Conservation (phyloP, 495 filamentous ascomycete genomes). For the Hypoxylon intermedium region DNA sequence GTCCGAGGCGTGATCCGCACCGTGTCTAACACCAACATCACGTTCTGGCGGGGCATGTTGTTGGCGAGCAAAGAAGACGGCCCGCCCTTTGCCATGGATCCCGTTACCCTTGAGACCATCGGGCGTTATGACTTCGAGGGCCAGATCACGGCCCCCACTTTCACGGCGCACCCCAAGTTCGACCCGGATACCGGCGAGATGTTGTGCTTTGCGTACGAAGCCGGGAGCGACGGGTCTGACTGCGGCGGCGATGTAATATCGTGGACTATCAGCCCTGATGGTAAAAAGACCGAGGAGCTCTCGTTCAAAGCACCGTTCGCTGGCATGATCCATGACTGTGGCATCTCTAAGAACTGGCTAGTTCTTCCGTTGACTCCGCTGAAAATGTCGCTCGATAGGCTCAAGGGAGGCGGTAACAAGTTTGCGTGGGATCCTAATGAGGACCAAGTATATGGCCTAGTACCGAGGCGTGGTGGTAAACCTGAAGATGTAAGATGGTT, state of each 20-base stretch:
- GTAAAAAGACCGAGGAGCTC: conserved; percentile 51
- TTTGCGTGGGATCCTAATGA: conserved; percentile 63
- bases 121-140: conserved; percentile 64
- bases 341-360: conserved; percentile 59
- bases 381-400: conserved; percentile 56
- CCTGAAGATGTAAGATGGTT: conserved; percentile 59
- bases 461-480: conserved; percentile 57
- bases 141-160: conserved; percentile 59
- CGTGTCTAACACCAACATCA: conserved; percentile 63
- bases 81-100: conserved; percentile 63
- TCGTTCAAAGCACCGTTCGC: conserved; percentile 61
- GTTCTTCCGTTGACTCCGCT: conserved; percentile 61
- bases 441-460: conserved; percentile 59
- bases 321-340: conserved; percentile 66
- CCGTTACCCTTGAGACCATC: conserved; percentile 61
- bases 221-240: conserved; percentile 53
- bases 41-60: conserved; percentile 59
- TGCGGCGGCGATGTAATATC: conserved; percentile 56
- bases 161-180: conserved; percentile 68
- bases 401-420: conserved; percentile 63
- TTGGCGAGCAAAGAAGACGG: conserved; percentile 64
- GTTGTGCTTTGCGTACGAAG: conserved; percentile 63
- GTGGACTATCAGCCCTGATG: conserved; percentile 54
- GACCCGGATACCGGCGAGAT: conserved; percentile 65
- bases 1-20: conserved; percentile 57